Evolutionary conservation across 2,329 filamentous ascomycete species (phyloP).

Genomic region (Chalaropsis ovoidea): DNA sequence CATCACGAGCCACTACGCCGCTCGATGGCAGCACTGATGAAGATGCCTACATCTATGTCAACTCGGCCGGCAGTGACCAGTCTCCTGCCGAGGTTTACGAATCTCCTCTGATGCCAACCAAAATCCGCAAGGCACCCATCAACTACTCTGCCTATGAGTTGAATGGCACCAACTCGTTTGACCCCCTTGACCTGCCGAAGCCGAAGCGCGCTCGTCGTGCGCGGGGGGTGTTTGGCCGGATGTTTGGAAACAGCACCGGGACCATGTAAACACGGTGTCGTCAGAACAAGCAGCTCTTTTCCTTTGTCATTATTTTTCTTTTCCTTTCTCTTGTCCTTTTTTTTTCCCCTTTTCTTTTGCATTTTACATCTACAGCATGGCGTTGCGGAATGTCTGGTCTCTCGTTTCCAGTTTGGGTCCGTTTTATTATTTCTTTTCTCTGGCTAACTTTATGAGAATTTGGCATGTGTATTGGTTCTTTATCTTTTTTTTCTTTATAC

Average conservation of each 20-base stretch:
- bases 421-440: not conserved
- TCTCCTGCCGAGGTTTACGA: conserved; percentile 41
- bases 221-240: conserved; percentile 45
- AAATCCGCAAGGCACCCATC: conserved; percentile 28
- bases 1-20: conserved; percentile 45
- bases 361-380: conserved; percentile 12
- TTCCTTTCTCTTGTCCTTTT: conserved; percentile 7
- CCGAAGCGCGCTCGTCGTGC: conserved; percentile 41
- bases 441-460: not conserved
- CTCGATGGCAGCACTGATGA: conserved; percentile 38
- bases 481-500: not conserved
- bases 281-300: not conserved
- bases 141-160: conserved; percentile 44
- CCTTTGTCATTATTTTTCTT: not conserved
- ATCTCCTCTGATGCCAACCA: conserved; percentile 32
- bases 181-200: conserved; percentile 42
- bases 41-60: conserved; percentile 30
- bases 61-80: conserved; percentile 39
- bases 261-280: conserved; percentile 32
- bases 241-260: conserved; percentile 40
- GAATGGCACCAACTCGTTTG: conserved; percentile 40
- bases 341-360: conserved; percentile 7
- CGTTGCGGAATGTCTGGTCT: not conserved
- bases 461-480: conserved; percentile 2
- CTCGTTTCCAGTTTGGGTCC: not conserved